These are phyloP conservation scores for Cardiosporidium cionae DNA, from an alignment of 169 alveolate genomes.

Conservation along the genomic window DNA sequence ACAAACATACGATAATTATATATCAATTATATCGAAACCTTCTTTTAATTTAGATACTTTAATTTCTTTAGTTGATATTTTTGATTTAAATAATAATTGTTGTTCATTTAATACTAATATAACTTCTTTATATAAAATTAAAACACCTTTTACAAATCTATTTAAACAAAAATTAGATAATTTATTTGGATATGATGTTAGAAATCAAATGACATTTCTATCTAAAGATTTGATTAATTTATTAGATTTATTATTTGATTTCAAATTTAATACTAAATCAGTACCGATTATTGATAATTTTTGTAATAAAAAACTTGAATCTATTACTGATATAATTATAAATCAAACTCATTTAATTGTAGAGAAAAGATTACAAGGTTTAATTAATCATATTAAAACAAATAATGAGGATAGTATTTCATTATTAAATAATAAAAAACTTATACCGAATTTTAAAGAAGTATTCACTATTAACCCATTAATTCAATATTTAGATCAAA, in stretches of 20 bases:
- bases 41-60: background rate
- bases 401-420: background rate
- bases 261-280: background rate
- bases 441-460: conserved; percentile 11
- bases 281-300: background rate
- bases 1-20: background rate
- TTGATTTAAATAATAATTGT: background rate
- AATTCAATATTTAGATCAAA: conserved; percentile 19
- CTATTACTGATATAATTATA: background rate
- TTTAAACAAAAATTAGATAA: conserved; percentile 13
- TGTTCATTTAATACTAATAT: background rate
- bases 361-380: background rate
- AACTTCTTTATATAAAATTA: background rate
- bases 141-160: background rate
- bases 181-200: conserved; percentile 7
- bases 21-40: no score
- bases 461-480: conserved; percentile 9
- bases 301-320: background rate
- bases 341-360: background rate
- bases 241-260: background rate
- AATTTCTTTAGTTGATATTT: background rate
- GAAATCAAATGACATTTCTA: background rate
- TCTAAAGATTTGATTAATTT: background rate
- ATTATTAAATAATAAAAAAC: conserved; percentile 19
- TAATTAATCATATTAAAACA: conserved; percentile 1